Percentiles rank a stretch among this genome's conserved stretches.
phyloP scores from a whole-genome alignment of 2,329 filamentous ascomycete genomes.

The Didymella sp. region DNA sequence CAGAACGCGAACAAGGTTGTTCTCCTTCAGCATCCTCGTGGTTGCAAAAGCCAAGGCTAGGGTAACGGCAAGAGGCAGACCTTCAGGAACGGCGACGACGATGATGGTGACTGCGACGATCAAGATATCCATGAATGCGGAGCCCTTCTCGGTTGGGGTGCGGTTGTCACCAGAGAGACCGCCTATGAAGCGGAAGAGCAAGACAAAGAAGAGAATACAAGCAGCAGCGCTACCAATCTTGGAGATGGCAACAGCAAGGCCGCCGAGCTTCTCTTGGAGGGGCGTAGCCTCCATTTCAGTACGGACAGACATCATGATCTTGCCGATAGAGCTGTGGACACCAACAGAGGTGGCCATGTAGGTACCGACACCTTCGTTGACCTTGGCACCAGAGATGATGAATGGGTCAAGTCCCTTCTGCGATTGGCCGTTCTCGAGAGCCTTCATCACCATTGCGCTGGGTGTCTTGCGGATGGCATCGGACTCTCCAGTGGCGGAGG shows the following conservation, averaged over 20 bases:
- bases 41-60: conserved; percentile 48
- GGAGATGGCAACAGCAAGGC: conserved; percentile 60
- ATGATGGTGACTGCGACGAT: conserved; percentile 53
- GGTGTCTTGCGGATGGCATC: conserved; percentile 72
- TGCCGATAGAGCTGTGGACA: conserved; percentile 62
- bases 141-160: conserved; percentile 41
- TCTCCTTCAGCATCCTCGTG: conserved; percentile 46
- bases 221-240: conserved; percentile 56
- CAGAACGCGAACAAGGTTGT: conserved; percentile 45
- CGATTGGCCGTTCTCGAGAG: conserved; percentile 59
- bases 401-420: conserved; percentile 68
- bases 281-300: conserved; percentile 62
- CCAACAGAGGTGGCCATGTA: conserved; percentile 64
- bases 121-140: conserved; percentile 51
- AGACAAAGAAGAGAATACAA: conserved; percentile 48
- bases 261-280: conserved; percentile 61
- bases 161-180: conserved; percentile 37
- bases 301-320: conserved; percentile 63
- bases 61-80: conserved; percentile 47
- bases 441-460: conserved; percentile 65
- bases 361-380: conserved; percentile 60
- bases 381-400: conserved; percentile 65
- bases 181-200: conserved; percentile 50
- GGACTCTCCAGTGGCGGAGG: conserved; percentile 75
- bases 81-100: conserved; percentile 53